Base-by-base conservation (phyloP, 2,329 filamentous ascomycete genomes). In the Myriosclerotinia duriaeana region DNA sequence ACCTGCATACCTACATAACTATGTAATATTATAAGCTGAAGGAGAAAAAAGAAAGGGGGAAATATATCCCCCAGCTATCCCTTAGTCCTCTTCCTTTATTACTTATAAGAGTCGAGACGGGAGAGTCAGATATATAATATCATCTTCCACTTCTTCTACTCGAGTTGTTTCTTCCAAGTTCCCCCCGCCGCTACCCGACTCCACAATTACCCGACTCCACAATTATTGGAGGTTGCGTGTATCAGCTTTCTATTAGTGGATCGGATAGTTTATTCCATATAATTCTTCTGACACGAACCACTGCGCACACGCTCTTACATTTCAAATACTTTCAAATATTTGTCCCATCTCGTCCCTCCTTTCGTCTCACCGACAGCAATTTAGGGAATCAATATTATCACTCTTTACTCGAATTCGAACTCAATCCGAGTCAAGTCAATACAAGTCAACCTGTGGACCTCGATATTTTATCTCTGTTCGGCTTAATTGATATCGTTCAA, bases 231-330 rank as follows among this genome's bases (percentile, higher is more conserved):
- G 12, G 34, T 36, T 34, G 12, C 26, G 56, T 36, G 26, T 34
- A 46, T 48, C 46, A n/a, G 11, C 20, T 22, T 44, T 44, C 42
- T 44, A 44, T 20, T 53, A 7, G 48, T 63, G 60, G 48, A 63
- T 63, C 50, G 48, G 17, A 53, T 53, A 26, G 17, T n/a, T 34
- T 3, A 34, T 34, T 34, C 30, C 30, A 6, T 34, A 34, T n/a
- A 64, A 58, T 65, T 65, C 53, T 64, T 54, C 52, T 64, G 40
- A 55, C 52, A 56, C 50, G 53, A 64, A 65, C 42, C n/a, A 59
- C 63, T n/a, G 38, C 44, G 40, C 53, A 36, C 61, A 64, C 52
- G 36, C 48, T 22, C 38, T 8, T 20, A 42, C 11, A 46, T 34
- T 34, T 34, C 55, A 20, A 22, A 26, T 26, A 44, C 42, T 36